phyloP scores from a whole-genome alignment of 441 rosid species.

The Flueggea neowawraea region DNA sequence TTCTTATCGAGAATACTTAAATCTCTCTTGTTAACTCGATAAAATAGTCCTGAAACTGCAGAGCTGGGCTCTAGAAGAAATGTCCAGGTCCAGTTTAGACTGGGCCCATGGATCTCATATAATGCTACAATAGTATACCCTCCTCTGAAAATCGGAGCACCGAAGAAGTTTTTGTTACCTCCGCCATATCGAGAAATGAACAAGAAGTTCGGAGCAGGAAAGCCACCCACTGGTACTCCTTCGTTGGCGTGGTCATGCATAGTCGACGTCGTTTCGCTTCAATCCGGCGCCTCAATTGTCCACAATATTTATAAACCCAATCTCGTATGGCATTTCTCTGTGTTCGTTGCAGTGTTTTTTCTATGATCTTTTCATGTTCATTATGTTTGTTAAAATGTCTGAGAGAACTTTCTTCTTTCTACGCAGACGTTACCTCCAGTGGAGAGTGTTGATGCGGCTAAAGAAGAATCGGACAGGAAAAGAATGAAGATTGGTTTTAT shows the following conservation, averaged over 20 bases:
- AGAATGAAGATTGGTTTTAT: too few relatives aligned
- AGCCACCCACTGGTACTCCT: slow-evolving; percentile 57
- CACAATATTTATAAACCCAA: slow-evolving; percentile 61
- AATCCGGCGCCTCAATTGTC: slow-evolving; percentile 61
- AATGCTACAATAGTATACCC: too few relatives aligned
- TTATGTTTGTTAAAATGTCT: slow-evolving; percentile 9
- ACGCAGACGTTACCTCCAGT: slow-evolving; percentile 44
- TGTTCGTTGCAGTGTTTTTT: background rate
- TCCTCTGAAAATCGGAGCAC: too few relatives aligned
- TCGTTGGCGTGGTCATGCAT: slow-evolving; percentile 47
- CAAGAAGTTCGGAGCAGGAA: slow-evolving; percentile 39
- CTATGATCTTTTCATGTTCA: background rate
- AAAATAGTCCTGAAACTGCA: too few relatives aligned
- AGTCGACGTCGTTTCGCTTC: slow-evolving; percentile 55
- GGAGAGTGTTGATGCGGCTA: slow-evolving; percentile 31
- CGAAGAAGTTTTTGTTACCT: too few relatives aligned
- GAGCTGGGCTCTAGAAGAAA: too few relatives aligned
- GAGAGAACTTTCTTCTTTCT: background rate
- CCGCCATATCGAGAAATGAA: slow-evolving; percentile 20
- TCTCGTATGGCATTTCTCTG: slow-evolving; percentile 26
- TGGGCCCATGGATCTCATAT: too few relatives aligned
- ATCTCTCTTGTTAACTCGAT: too few relatives aligned
- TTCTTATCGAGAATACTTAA: too few relatives aligned
- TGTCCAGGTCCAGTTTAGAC: too few relatives aligned
- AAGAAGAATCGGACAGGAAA: slow-evolving; percentile 6